Base-by-base conservation (phyloP, 371 early-diverging fungal genomes). In the Mucor indicus region DNA sequence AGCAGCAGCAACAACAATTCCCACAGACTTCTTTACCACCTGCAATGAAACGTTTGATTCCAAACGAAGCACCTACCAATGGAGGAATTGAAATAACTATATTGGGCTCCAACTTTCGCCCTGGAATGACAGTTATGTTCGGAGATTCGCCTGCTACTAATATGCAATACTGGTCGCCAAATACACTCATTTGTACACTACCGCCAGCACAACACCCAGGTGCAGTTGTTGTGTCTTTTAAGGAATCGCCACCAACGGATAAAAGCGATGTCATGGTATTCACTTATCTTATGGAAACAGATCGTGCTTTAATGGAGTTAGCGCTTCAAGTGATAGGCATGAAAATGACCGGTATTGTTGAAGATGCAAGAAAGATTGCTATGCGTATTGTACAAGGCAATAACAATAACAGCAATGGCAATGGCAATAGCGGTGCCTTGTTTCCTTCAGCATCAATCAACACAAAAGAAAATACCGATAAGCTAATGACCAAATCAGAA, bases 41-140 rank as follows among this genome's bases (percentile, higher is more conserved):
- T 60, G 44, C 47, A 63, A 59, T 74, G 48, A 77, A 77, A 17
- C 75, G 86, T 27, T 39, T 91, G 43, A 80, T 85, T 41, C 92
- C 92, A 2, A 79, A 75, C 33, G 80, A 85, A 51, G 93, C 93
- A 1, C 91, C 95, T 0, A 74, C 84, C 29, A 80, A 78, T 52
- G 95, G 95, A 33, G 92, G 92, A 2, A 76, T 86, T n/a, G 91
- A 88, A 47, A 77, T 93, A 2, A 90, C 92, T 2, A 76, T 95
- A 16, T 60, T 89, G 6, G 95, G 95, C 1, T 75, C 73, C 9
- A 81, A 86, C 50, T 91, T 94, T 72, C 75, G 81, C 35, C 73
- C 77, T 15, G 85, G 83, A 2, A 42, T 85, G 54, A 81, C 81
- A 0, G 72, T 76, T 8, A 66, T 82, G 61, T 85, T 85, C 64